These are phyloP conservation scores for Zymoseptoria tritici DNA, from an alignment of 2,329 filamentous ascomycete species.

Conservation along the genomic window DNA sequence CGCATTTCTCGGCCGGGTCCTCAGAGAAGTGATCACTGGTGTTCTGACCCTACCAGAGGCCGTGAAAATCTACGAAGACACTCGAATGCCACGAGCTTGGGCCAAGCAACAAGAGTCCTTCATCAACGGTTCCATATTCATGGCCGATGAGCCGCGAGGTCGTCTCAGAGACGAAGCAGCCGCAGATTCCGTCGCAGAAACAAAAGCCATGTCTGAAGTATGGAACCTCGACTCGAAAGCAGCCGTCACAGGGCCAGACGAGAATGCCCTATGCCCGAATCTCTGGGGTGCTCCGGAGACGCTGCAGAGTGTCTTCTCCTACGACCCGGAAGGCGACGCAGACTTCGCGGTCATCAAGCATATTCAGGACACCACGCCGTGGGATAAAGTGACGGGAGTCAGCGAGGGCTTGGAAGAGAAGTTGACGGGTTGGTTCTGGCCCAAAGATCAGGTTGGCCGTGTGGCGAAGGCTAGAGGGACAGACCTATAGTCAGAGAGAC, in stretches of 20 bases:
- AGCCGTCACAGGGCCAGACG: conserved; percentile 10
- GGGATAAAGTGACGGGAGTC: conserved; percentile 26
- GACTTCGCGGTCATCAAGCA: conserved; percentile 24
- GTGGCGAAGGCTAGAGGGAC: conserved; percentile 10
- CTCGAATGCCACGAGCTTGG: conserved; percentile 36
- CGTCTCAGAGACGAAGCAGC: conserved; percentile 6
- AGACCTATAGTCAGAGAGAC: conserved; percentile 6
- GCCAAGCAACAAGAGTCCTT: conserved; percentile 37
- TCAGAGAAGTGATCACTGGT: conserved; percentile 31
- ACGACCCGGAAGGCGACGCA: conserved; percentile 32
- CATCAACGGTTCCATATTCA: conserved; percentile 25
- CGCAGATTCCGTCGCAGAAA: conserved; percentile 5
- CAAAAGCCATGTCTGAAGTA: conserved; percentile 21
- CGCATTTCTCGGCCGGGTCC: conserved; percentile 33
- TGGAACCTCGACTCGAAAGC: conserved; percentile 30
- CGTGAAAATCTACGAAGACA: conserved; percentile 33
- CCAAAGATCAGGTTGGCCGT: conserved; percentile 12
- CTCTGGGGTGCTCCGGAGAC: conserved; percentile 32
- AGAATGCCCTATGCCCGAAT: conserved; percentile 30
- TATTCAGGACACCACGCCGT: conserved; percentile 16
- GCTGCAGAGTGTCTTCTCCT: conserved; percentile 31
- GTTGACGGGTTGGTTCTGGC: conserved; percentile 30
- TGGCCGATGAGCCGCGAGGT: conserved; percentile 23
- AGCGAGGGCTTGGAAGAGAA: conserved; percentile 24
- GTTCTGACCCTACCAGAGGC: conserved; percentile 30